Conservation (phyloP, 148 eudicot genomes). For the Fagopyrum tataricum region DNA sequence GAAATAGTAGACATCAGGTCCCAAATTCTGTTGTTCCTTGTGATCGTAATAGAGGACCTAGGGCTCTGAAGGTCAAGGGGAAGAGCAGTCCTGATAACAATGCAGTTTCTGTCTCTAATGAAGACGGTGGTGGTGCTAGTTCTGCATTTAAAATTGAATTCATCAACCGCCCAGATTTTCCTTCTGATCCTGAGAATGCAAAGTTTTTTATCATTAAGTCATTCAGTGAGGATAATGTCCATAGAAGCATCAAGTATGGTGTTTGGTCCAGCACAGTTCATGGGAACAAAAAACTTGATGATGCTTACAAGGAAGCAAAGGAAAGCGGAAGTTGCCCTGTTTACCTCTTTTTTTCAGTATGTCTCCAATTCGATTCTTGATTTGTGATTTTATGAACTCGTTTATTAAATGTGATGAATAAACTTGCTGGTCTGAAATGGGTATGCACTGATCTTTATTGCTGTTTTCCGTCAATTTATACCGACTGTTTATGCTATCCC, state of each 20-base stretch:
- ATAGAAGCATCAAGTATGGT: constrained; percentile 81
- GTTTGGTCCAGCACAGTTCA: constrained; percentile 96
- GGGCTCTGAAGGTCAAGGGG: constrained; percentile 66
- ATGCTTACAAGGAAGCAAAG: constrained; percentile 76
- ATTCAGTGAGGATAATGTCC: constrained; percentile 94
- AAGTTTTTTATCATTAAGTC: constrained; percentile 90
- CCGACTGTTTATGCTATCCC: background rate
- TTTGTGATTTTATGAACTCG: background rate
- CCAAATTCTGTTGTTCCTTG: constrained; percentile 38
- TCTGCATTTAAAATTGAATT: constrained; percentile 37
- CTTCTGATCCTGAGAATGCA: constrained; percentile 65
- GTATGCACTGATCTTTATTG: background rate
- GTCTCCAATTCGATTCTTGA: constrained; percentile 12
- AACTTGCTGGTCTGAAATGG: background rate
- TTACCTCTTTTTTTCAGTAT: constrained; percentile 88
- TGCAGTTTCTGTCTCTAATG: constrained; percentile 20
- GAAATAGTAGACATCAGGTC: constrained; percentile 57
- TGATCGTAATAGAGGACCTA: constrained; percentile 94
- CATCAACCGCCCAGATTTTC: constrained; percentile 62
- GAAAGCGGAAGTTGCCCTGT: constrained; percentile 66
- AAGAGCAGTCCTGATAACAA: constrained; percentile 37
- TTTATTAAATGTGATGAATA: background rate
- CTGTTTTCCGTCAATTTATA: background rate
- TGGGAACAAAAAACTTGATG: constrained; percentile 88
- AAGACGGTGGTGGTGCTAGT: constrained; percentile 33